A percentile compares a stretch with the other conserved stretches of the same genome.
These are phyloP conservation scores for Fusarium penzigii DNA, from an alignment of 2,329 filamentous ascomycete genomes.

Conservation along the genomic window DNA sequence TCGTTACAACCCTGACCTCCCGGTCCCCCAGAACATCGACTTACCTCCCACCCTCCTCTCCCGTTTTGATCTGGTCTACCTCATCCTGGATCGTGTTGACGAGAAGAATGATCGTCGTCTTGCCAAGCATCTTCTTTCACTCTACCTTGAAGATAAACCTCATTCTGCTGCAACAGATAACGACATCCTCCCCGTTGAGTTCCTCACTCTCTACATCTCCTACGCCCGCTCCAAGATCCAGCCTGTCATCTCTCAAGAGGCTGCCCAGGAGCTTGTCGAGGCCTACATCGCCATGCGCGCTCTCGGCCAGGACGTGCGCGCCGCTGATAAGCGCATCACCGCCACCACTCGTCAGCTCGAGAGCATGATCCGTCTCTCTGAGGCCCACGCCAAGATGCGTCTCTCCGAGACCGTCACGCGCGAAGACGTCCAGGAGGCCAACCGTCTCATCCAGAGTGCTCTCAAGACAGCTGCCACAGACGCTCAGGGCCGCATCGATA, in stretches of 20 bases:
- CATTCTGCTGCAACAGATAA: slow-evolving; percentile 73
- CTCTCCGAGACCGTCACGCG: slow-evolving; percentile 74
- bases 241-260: slow-evolving; percentile 76
- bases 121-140: slow-evolving; percentile 88
- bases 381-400: slow-evolving; percentile 98
- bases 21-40: slow-evolving; percentile 97
- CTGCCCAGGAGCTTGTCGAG: slow-evolving; percentile 79
- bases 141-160: slow-evolving; percentile 95
- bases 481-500: slow-evolving; percentile 88
- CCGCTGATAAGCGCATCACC: slow-evolving; percentile 93
- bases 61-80: slow-evolving; percentile 94
- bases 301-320: slow-evolving; percentile 82
- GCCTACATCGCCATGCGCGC: slow-evolving; percentile 95
- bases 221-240: slow-evolving; percentile 88
- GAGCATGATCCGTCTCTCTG: slow-evolving; percentile 95
- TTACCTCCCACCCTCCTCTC: slow-evolving; percentile 92
- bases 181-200: slow-evolving; percentile 90
- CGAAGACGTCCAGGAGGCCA: slow-evolving; percentile 84
- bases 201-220: slow-evolving; percentile 94
- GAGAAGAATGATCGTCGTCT: slow-evolving; percentile 86
- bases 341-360: slow-evolving; percentile 96
- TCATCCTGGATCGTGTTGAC: slow-evolving; percentile 91
- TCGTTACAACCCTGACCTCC: slow-evolving; percentile 94
- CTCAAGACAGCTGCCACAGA: slow-evolving; percentile 98
- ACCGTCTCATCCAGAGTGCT: slow-evolving; percentile 88